A percentile compares a stretch with the other conserved stretches of the same genome.
Evolutionary conservation across 345 rosid species (phyloP).

Genomic region (Pistacia integerrima): DNA sequence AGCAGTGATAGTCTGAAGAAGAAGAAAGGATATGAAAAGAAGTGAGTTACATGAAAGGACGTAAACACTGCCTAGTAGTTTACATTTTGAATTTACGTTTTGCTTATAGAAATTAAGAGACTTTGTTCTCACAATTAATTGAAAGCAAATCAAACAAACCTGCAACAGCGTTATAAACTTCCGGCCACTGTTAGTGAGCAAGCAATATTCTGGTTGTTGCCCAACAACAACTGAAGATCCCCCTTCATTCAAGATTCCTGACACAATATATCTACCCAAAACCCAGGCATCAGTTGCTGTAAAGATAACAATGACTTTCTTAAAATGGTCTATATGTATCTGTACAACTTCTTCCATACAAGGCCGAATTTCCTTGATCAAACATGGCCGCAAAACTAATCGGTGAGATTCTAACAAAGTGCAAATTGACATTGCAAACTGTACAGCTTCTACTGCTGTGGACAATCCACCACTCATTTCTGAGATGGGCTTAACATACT

Average conservation of each 20-base stretch:
- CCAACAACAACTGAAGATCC: conserved; percentile 33
- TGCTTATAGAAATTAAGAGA: background rate
- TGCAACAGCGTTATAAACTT: conserved; percentile 58
- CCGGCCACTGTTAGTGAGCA: conserved; percentile 65
- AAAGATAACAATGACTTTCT: conserved; percentile 54
- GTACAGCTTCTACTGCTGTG: conserved; percentile 46
- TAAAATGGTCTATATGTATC: conserved; percentile 49
- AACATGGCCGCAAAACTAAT: conserved; percentile 38
- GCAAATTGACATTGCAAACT: conserved; percentile 51
- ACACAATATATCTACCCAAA: conserved; percentile 52
- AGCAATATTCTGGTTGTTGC: conserved; percentile 46
- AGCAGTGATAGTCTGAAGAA: conserved; percentile 44
- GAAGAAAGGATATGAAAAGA: conserved; percentile 2
- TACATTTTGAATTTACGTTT: background rate
- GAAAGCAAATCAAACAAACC: conserved; percentile 36
- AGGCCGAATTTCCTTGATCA: conserved; percentile 46
- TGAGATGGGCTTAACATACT: conserved; percentile 43
- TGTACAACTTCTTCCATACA: conserved; percentile 51
- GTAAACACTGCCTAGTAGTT: background rate
- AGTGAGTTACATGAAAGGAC: background rate
- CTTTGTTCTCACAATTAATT: background rate
- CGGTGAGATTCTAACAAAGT: conserved; percentile 47
- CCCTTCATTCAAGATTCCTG: conserved; percentile 43
- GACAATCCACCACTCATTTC: conserved; percentile 46
- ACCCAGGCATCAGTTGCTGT: conserved; percentile 57